Percentiles rank a stretch among this genome's conserved stretches.
Evolutionary conservation across 116 monocot genomes (phyloP).

Genomic region (Iris pallida): DNA sequence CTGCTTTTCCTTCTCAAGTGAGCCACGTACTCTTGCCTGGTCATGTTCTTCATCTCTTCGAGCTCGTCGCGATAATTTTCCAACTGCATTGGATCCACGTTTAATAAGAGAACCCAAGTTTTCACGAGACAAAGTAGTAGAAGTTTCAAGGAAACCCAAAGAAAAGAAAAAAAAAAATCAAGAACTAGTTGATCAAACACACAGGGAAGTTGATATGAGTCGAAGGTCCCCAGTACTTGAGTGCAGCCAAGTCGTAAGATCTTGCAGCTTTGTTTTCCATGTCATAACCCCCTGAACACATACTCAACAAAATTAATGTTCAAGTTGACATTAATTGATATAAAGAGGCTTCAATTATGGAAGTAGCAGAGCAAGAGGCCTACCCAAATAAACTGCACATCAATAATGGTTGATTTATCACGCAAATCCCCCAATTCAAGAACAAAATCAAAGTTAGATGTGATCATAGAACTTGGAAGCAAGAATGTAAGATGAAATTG

Average conservation of each 20-base stretch:
- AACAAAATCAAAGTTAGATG: background rate
- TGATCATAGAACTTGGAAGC: background rate
- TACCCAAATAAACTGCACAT: slow-evolving; percentile 83
- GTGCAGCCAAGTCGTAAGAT: slow-evolving; percentile 92
- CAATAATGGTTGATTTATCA: slow-evolving; percentile 17
- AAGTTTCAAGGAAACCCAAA: background rate
- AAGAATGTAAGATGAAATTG: background rate
- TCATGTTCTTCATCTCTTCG: slow-evolving; percentile 94
- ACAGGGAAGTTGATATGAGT: slow-evolving; percentile 95
- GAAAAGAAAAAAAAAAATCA: too few species aligned
- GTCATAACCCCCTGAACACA: slow-evolving; percentile 81
- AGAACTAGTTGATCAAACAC: slow-evolving; percentile 12
- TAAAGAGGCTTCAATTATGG: slow-evolving; percentile 1
- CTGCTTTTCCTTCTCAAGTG: slow-evolving; percentile 99
- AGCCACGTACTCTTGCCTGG: slow-evolving; percentile 90
- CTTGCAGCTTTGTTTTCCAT: slow-evolving; percentile 97
- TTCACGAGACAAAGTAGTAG: background rate
- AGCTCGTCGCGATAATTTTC: slow-evolving; percentile 73
- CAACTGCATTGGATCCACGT: slow-evolving; percentile 35
- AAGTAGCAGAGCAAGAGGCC: background rate
- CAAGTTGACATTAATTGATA: background rate
- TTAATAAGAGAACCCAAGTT: background rate
- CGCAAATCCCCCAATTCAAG: slow-evolving; percentile 7
- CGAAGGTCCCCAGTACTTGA: slow-evolving; percentile 94
- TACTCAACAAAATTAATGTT: background rate